Conservation (phyloP, 768 basidiomycete species). For the Pleurotus citrinopileatus region DNA sequence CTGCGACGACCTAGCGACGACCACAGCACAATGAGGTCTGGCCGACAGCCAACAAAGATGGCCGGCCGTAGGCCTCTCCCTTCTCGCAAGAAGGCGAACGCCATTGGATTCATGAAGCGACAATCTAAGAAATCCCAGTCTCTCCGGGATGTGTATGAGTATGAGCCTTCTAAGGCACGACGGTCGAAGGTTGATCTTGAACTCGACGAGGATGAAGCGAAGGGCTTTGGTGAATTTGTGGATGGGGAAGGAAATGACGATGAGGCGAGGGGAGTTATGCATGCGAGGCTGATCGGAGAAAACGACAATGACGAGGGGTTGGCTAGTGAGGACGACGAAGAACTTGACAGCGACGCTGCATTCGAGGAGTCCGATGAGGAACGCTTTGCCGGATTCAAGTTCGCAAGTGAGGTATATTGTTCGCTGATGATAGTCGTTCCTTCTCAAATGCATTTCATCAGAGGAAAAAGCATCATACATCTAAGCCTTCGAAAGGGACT, state of each 20-base stretch:
- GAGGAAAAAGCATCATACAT: constrained; percentile 21
- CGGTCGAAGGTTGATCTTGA: background rate
- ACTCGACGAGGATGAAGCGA: constrained; percentile 1
- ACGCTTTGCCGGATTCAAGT: constrained; percentile 62
- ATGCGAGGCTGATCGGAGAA: constrained; percentile 50
- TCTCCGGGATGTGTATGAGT: constrained; percentile 2
- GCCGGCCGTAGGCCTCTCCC: background rate
- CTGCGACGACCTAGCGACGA: background rate
- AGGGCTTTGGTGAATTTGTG: background rate
- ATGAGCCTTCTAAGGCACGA: background rate
- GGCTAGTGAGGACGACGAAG: constrained; percentile 76
- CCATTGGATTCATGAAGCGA: background rate
- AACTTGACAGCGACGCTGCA: constrained; percentile 81
- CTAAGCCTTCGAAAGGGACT: constrained; percentile 19
- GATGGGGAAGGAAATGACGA: background rate
- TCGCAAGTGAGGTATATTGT: constrained; percentile 38
- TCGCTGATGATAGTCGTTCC: constrained; percentile 9
- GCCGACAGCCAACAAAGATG: background rate
- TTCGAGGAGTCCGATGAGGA: constrained; percentile 84
- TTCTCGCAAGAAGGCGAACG: constrained; percentile 4
- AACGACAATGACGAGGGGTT: constrained; percentile 50
- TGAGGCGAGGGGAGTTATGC: constrained; percentile 14
- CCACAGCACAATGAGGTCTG: background rate
- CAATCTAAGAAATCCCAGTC: background rate
- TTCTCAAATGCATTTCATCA: constrained; percentile 1